These are phyloP conservation scores for Nevesoporus exiguus DNA, from an alignment of 768 basidiomycete genomes.

Conservation along the genomic window DNA sequence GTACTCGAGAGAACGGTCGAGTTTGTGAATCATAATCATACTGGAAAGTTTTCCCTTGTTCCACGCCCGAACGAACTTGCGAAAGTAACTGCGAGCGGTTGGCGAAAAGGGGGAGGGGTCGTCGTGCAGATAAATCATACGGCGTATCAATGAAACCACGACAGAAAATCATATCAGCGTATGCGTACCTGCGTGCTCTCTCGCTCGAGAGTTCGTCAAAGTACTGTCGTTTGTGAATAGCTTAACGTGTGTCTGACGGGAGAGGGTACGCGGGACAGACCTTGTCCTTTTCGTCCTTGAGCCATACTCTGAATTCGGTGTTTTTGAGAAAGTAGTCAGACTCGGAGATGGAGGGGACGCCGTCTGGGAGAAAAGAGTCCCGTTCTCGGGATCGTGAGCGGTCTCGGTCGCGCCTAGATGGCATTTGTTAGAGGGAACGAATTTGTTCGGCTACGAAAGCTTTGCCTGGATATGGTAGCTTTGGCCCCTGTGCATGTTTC, in stretches of 20 bases:
- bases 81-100: slow-evolving; percentile 66
- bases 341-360: slow-evolving; percentile 64
- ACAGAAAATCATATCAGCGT: slow-evolving; percentile 35
- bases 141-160: slow-evolving; percentile 17
- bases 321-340: slow-evolving; percentile 89
- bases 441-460: background rate
- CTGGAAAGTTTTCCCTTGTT: slow-evolving; percentile 73
- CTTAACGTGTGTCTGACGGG: background rate
- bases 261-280: slow-evolving; percentile 29
- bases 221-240: no score
- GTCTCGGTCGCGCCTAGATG: background rate
- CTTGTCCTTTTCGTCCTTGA: slow-evolving; percentile 69
- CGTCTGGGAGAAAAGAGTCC: slow-evolving; percentile 44
- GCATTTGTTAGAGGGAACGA: background rate
- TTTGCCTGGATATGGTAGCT: no score
- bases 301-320: slow-evolving; percentile 83
- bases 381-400: background rate
- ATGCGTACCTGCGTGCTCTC: slow-evolving; percentile 78
- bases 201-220: slow-evolving; percentile 63
- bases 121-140: background rate
- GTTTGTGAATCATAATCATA: slow-evolving; percentile 25
- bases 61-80: slow-evolving; percentile 92
- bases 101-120: slow-evolving; percentile 1
- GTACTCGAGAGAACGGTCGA: background rate
- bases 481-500: no score